Conservation (phyloP, 495 filamentous ascomycete species). For the Aspergillus biplanus region DNA sequence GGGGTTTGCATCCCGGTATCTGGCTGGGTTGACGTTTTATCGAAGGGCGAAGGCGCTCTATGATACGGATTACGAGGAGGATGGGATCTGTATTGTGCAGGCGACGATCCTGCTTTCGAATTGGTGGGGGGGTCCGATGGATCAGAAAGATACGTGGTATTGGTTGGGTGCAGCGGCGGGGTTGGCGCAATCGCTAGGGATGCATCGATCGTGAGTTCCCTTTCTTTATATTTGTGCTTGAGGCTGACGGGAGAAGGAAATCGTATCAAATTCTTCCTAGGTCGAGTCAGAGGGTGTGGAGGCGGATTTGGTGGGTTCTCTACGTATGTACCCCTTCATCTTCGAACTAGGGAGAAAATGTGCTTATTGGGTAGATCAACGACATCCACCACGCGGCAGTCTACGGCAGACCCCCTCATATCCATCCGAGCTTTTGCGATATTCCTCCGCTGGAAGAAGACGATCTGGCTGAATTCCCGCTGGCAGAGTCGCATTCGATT, state of each 20-base stretch:
- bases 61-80: constrained; percentile 27
- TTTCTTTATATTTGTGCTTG: neutral
- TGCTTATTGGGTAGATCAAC: constrained; percentile 1
- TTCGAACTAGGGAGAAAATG: neutral
- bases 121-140: constrained; percentile 30
- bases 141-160: constrained; percentile 29
- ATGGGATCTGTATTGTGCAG: constrained; percentile 21
- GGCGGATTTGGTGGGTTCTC: constrained; percentile 7
- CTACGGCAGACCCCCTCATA: constrained; percentile 5
- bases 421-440: constrained; percentile 8
- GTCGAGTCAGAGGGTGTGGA: constrained; percentile 6
- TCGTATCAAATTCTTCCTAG: constrained; percentile 3
- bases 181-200: constrained; percentile 28
- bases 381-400: constrained; percentile 12
- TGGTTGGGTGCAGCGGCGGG: constrained; percentile 27
- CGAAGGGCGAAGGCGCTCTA: constrained; percentile 29
- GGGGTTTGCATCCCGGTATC: constrained; percentile 21
- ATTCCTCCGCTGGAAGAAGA: neutral
- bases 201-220: constrained; percentile 28
- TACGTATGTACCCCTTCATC: neutral
- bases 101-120: constrained; percentile 26
- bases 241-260: neutral
- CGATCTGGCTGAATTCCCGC: neutral
- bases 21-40: constrained; percentile 23
- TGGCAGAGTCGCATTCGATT: neutral